Evolutionary conservation across 805 yeast genomes (phyloP).

Genomic region (Ogataea populi-albae): DNA sequence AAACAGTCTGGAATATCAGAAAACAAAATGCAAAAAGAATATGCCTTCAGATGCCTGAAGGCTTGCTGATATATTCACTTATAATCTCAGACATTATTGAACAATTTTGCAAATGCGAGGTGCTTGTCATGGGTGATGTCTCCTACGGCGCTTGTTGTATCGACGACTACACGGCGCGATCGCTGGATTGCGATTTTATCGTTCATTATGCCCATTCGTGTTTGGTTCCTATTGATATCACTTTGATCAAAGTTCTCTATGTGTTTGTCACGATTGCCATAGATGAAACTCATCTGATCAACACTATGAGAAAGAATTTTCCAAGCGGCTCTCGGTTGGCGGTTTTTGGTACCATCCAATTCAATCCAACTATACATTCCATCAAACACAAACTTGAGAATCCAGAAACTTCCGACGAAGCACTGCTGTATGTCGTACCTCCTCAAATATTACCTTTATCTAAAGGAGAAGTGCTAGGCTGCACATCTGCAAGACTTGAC

Average conservation of each 20-base stretch:
- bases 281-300: slow-evolving; percentile 76
- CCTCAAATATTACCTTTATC: slow-evolving; percentile 93
- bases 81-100: slow-evolving; percentile 89
- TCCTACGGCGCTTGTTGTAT: slow-evolving; percentile 98
- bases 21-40: slow-evolving; percentile 76
- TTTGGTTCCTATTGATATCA: slow-evolving; percentile 90
- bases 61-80: slow-evolving; percentile 81
- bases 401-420: slow-evolving; percentile 27
- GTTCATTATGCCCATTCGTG: slow-evolving; percentile 98
- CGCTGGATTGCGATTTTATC: slow-evolving; percentile 89
- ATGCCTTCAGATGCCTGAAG: slow-evolving; percentile 97
- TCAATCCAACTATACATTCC: slow-evolving; percentile 89
- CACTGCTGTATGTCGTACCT: slow-evolving; percentile 62
- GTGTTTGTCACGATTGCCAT: slow-evolving; percentile 92
- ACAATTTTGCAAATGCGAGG: slow-evolving; percentile 84
- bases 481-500: slow-evolving; percentile 84
- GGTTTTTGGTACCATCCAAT: slow-evolving; percentile 92
- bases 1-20: slow-evolving; percentile 89
- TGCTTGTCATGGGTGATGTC: slow-evolving; percentile 96
- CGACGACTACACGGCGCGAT: slow-evolving; percentile 91
- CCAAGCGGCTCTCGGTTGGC: slow-evolving; percentile 64
- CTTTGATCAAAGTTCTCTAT: slow-evolving; percentile 87
- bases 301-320: slow-evolving; percentile 74
- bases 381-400: slow-evolving; percentile 57
- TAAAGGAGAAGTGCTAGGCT: slow-evolving; percentile 94